Conservation (phyloP, 2,329 filamentous ascomycete species). For the Lasiodiplodia gonubiensis region DNA sequence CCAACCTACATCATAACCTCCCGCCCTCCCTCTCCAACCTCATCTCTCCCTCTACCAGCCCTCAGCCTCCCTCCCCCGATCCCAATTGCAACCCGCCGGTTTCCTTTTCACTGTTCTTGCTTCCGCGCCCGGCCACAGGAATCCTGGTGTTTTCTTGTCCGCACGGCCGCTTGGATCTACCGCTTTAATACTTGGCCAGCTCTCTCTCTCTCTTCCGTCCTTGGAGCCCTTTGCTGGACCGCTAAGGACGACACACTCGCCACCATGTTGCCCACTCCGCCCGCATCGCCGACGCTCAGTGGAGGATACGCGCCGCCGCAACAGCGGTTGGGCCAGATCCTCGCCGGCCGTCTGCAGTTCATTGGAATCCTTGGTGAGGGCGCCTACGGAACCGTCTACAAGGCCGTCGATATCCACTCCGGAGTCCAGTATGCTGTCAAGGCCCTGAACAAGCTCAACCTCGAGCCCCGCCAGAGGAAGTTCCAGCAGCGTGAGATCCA, state of each 20-base stretch:
- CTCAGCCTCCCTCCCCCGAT: slow-evolving; percentile 5
- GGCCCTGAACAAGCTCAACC: slow-evolving; percentile 89
- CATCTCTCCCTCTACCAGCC: not conserved
- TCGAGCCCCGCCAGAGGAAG: slow-evolving; percentile 83
- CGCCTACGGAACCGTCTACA: slow-evolving; percentile 96
- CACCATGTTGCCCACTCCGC: slow-evolving; percentile 58
- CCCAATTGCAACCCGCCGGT: slow-evolving; percentile 13
- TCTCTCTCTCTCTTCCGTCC: slow-evolving; percentile 3
- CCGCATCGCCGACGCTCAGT: slow-evolving; percentile 54
- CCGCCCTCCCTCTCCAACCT: slow-evolving; percentile 13
- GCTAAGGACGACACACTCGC: slow-evolving; percentile 40
- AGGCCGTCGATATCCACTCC: slow-evolving; percentile 81
- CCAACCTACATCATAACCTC: slow-evolving; percentile 21
- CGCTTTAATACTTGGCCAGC: slow-evolving; percentile 15
- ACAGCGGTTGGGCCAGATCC: slow-evolving; percentile 81
- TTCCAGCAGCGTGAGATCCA: slow-evolving; percentile 95
- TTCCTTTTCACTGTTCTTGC: slow-evolving; percentile 12
- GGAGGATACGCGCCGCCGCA: slow-evolving; percentile 64
- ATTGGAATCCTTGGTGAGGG: slow-evolving; percentile 87
- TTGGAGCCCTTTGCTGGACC: slow-evolving; percentile 47
- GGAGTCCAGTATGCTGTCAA: slow-evolving; percentile 91
- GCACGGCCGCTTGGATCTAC: slow-evolving; percentile 5
- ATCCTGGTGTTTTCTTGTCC: slow-evolving; percentile 29
- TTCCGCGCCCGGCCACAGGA: slow-evolving; percentile 9
- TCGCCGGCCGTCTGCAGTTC: slow-evolving; percentile 83